A percentile compares a stretch with the other conserved stretches of the same genome.
Evolutionary conservation across 345 rosid species (phyloP).

Genomic region (Xanthoceras sorbifolium): DNA sequence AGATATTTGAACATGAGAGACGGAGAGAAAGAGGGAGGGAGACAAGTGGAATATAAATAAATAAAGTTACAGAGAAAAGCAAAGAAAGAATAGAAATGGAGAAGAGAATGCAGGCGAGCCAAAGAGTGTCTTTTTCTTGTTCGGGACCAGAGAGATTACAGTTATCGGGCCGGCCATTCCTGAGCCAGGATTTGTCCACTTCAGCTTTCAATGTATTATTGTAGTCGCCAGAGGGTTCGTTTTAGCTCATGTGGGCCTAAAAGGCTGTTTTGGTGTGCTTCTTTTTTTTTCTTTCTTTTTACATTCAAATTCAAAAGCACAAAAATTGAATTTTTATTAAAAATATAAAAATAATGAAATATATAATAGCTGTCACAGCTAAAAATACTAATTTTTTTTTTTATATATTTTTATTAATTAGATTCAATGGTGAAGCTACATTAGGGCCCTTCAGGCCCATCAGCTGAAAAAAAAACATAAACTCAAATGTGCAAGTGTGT

Average conservation of each 20-base stretch:
- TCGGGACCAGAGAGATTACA: constrained; percentile 3
- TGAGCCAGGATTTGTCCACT: constrained; percentile 7
- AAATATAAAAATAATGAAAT: too few relatives aligned
- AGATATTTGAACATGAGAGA: constrained; percentile 26
- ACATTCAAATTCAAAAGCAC: not conserved
- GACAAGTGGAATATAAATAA: constrained; percentile 37
- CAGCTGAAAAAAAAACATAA: too few relatives aligned
- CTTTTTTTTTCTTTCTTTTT: not conserved
- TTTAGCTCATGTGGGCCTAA: constrained; percentile 44
- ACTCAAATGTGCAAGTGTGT: too few relatives aligned
- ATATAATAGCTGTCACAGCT: too few relatives aligned
- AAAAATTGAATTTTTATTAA: too few relatives aligned
- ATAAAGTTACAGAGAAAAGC: constrained; percentile 18
- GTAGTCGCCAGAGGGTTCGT: constrained; percentile 14
- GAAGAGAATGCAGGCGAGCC: constrained; percentile 27
- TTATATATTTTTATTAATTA: too few relatives aligned
- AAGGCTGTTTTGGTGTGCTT: constrained; percentile 29
- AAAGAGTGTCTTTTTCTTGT: constrained; percentile 10
- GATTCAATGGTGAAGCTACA: too few relatives aligned
- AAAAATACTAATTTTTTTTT: too few relatives aligned
- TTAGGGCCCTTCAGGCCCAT: too few relatives aligned
- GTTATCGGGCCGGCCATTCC: constrained; percentile 30
- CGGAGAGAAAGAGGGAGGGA: constrained; percentile 15
- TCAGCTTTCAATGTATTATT: constrained; percentile 10
- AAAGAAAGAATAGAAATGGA: constrained; percentile 23